Base-by-base conservation (phyloP, 163 green algal species). In the Chlamydomonas reinhardtii region DNA sequence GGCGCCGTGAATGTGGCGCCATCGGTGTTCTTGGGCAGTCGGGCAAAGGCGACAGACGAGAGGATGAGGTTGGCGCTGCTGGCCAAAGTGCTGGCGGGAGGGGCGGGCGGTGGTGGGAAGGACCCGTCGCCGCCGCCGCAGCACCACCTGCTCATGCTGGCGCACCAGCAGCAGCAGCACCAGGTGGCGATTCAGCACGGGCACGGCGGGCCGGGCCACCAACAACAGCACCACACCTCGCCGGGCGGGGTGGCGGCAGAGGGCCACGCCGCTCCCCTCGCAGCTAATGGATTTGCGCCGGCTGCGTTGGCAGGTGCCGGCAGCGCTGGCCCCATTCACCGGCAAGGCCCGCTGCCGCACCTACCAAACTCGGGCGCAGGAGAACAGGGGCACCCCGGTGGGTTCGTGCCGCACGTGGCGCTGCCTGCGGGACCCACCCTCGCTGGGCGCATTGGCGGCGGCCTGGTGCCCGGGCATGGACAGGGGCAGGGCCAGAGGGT, bases 291-390 rank as follows among this genome's bases (percentile, higher is more conserved):
- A 17, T 20, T 56, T 9, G 48, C 48, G 12, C 48, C 48, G 48
- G 48, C 32, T 48, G 32, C 3, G 27, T 2, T 17, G 24, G 2
- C 32, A 73, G 19, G 48, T 22, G 34, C 74, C 56, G n/a, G 4
- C 54, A 27, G 14, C 25, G 74, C 56, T 4, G 19, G 20, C n/a
- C 16, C 3, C 19, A 16, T 65, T 22, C 76, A 84, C 34, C 64
- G 64, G 14, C 70, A 54, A 16, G 64, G n/a, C 48, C 75, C 76
- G 22, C 39, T 84, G 0, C 76, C 76, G 65, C 76, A 84, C 39
- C 39, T 84, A 31, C 1, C 20, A 1, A 56, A 12, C 48, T 17
- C 48, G 9, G 48, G 5, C 48, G 48, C 19, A 1, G 48, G 48
- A 19, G 48, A 56, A 19, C 48, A 56, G 48, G 48, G 48, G 12